Percentiles rank a stretch among this genome's conserved stretches.
These are phyloP conservation scores for Erodium trifolium DNA, from an alignment of 441 rosid genomes.

Conservation along the genomic window DNA sequence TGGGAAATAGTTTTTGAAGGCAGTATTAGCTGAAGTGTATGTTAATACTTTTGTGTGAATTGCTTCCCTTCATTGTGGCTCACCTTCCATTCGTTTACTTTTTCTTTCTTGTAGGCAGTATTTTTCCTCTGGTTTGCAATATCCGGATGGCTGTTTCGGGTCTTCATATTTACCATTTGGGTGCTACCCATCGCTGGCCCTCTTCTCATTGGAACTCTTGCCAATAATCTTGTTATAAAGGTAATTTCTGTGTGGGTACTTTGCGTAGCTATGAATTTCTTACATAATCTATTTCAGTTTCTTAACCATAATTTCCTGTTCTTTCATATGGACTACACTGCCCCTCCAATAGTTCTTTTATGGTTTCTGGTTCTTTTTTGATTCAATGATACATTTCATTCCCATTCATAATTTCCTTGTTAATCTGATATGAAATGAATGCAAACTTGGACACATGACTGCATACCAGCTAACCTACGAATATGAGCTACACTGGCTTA, in stretches of 20 bases:
- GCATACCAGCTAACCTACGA: not conserved
- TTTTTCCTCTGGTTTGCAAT: slow-evolving; percentile 89
- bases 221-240: slow-evolving; percentile 81
- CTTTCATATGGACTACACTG: not conserved
- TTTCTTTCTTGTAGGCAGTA: slow-evolving; percentile 42
- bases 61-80: not conserved
- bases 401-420: not conserved
- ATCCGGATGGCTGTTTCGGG: slow-evolving; percentile 91
- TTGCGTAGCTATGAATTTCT: not conserved
- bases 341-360: not conserved
- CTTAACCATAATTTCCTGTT: not conserved
- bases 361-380: not conserved
- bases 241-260: slow-evolving; percentile 24
- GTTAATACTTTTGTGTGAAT: not conserved
- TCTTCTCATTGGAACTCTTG: slow-evolving; percentile 82
- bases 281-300: not conserved
- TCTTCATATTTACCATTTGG: slow-evolving; percentile 63
- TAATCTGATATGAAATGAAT: not conserved
- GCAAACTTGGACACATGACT: too few species aligned
- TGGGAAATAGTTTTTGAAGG: not conserved
- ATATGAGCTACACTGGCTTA: not conserved
- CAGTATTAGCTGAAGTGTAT: not conserved
- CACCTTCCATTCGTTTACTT: not conserved
- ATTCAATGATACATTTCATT: not conserved
- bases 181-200: slow-evolving; percentile 91